Evolutionary conservation across 1,284 basidiomycete species (phyloP), one percentile per base, ranked within the genome.

Genomic region (Fomitopsis palustris): DNA sequence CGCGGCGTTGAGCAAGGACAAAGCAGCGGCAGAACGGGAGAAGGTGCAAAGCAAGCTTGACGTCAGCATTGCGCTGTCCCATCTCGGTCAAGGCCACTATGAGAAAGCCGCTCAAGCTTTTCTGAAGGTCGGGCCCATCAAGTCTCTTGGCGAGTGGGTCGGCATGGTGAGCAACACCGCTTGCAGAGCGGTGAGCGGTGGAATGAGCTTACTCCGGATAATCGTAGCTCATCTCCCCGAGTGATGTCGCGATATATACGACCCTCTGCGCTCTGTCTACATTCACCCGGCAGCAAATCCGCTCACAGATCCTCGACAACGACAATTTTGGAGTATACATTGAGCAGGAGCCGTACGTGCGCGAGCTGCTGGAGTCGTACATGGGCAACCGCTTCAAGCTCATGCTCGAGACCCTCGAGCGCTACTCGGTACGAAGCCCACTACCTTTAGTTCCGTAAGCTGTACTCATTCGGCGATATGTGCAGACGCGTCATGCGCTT

Each of bases 211-310:
- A 38, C 17, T 12, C 31, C 7, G 9, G 31, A 17, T 2, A 2
- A 37, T 6, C 14, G 12, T 65, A 93, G 86, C 80, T 95, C 45
- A 77, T 95, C 45, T 81, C 90, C 0, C 82, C 88, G 0, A 83
- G 82, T 1, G 94, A 96, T 69, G 85, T 96, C 47, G 92, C 92
- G 3, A 83, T 95, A 39, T 96, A 93, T 69, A 89, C 87, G 7
- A 86, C 86, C 0, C 75, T 96, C 0, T 94, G 92, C 65, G 88
- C 90, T 2, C 80, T 96, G 12, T 88, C 93, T 0, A 88, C 84
- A 35, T 80, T 93, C 64, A 75, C 83, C 10, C 85, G 94, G 3
- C 77, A 81, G 0, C 77, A 81, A n/a, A 85, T 95, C 72, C 88
- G 88, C 65, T 68, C 81, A 0, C 81, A 84, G 66, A 76, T 95